Evolutionary conservation across 2,329 filamentous ascomycete genomes (phyloP).

Genomic region (Tolypocladium ophioglossoides): DNA sequence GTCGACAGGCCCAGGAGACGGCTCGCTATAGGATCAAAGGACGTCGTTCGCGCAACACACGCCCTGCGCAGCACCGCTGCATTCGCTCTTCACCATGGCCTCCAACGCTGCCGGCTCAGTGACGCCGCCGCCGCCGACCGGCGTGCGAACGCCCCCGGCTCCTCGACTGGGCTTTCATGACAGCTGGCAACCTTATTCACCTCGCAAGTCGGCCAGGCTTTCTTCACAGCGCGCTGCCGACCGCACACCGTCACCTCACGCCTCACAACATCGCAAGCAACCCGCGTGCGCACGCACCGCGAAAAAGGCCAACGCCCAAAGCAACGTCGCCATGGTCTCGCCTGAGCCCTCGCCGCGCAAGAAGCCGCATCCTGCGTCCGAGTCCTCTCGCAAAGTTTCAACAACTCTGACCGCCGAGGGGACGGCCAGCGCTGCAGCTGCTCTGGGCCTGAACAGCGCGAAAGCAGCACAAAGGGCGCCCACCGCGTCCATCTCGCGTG

Average conservation of each 20-base stretch:
- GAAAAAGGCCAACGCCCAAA: conserved; percentile 19
- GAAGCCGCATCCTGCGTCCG: conserved; percentile 36
- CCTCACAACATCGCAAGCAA: conserved; percentile 20
- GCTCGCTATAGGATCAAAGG: background rate
- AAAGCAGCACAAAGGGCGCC: conserved; percentile 14
- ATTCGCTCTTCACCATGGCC: conserved; percentile 15
- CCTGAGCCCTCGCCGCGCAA: conserved; percentile 39
- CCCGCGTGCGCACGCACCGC: conserved; percentile 20
- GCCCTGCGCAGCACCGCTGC: conserved; percentile 4
- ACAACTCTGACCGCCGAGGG: conserved; percentile 32
- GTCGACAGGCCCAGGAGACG: conserved; percentile 6
- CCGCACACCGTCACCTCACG: conserved; percentile 45
- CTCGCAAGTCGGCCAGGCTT: conserved; percentile 58
- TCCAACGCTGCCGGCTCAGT: conserved; percentile 20
- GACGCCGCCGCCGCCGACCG: conserved; percentile 51
- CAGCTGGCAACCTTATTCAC: conserved; percentile 61
- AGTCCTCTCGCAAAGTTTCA: conserved; percentile 36
- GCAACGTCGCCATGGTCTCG: conserved; percentile 23
- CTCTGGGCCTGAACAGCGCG: conserved; percentile 24
- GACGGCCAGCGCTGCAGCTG: conserved; percentile 30
- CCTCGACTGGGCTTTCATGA: conserved; percentile 59
- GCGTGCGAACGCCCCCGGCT: conserved; percentile 55
- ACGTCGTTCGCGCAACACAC: background rate
- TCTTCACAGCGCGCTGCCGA: conserved; percentile 40
- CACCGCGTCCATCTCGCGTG: conserved; percentile 18